Evolutionary conservation across 305 asterid genomes (phyloP), one percentile per base, ranked within the genome.

Genomic region (Fraxinus sp.): DNA sequence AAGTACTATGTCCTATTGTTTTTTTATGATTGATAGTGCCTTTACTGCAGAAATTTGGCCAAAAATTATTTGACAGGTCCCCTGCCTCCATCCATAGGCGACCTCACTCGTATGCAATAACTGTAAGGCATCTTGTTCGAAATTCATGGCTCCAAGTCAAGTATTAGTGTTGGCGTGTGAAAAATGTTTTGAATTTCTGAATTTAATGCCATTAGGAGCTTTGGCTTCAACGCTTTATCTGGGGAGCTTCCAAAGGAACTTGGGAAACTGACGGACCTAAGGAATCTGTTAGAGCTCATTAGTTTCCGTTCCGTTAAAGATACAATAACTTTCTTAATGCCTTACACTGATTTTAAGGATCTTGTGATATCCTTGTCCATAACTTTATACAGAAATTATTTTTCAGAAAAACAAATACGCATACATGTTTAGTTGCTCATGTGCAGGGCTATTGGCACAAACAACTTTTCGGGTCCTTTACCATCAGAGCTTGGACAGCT

Each of bases 401-500:
- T 41, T 10, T 41, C 3, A 1, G 20, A n/a, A 52, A 52, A 52
- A 16, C 18, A 52, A 52, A 1, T 39, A 52, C 2, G 64, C 22
- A 16, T 52, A 52, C 0, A 52, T 16, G 20, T 55, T 55, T 55
- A 35, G 7, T 20, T 73, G 26, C 77, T 76, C 28, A 11, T 30
- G 43, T 82, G 85, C 88, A 94, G 98, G 81, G 79, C 84, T 77
- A 30, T 92, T 79, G 79, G 91, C 80, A 86, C 92, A 75, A 92
- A 94, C 90, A 93, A 91, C 90, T 93, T 94, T 89, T 88, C 92
- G 30, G 97, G 97, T 14, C 82, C 95, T 79, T 87, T 95, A 70
- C 98, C 96, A 68, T 16, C 88, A 8, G 92, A 90, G 77, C 88
- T 95, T 59, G 97, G 94, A 49, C 86, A 87, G 76, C 89, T 91